Percentiles rank a stretch among this genome's conserved stretches.
Conservation (phyloP, 75 land plant genomes). For the Selaginella tamariscina region DNA sequence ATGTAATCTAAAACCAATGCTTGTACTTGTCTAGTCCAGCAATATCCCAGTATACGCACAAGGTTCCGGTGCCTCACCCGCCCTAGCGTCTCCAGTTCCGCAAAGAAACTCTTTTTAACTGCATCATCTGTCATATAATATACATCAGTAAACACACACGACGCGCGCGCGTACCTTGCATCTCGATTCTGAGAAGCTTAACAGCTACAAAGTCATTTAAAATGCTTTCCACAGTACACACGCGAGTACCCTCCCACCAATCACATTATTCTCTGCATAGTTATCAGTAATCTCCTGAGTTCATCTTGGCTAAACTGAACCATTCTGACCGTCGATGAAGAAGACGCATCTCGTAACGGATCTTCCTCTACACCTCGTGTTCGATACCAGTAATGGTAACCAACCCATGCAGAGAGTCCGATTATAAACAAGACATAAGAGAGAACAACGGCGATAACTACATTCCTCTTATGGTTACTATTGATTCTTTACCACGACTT, state of each 20-base stretch:
- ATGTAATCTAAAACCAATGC: background rate
- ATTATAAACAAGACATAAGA: no score
- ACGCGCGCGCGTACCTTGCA: no score
- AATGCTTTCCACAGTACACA: background rate
- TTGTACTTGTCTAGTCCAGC: background rate
- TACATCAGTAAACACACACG: no score
- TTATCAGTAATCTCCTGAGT: background rate
- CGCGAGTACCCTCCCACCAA: background rate
- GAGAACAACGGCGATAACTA: no score
- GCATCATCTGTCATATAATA: background rate
- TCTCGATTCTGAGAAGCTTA: background rate
- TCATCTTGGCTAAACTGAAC: background rate
- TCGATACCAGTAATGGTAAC: background rate
- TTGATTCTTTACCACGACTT: background rate
- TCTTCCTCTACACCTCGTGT: background rate
- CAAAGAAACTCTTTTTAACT: conserved; percentile 6
- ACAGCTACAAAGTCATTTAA: conserved; percentile 6
- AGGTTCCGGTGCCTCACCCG: conserved; percentile 2
- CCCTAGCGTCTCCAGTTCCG: background rate
- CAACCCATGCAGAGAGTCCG: no score
- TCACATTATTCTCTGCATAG: background rate
- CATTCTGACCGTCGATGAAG: background rate
- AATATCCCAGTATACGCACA: conserved; percentile 1
- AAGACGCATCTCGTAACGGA: background rate
- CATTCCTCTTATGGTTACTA: background rate